Percentiles rank a stretch among this genome's conserved stretches.
phyloP scores from a whole-genome alignment of 2,329 filamentous ascomycete species.

The Xylariaceae sp. region DNA sequence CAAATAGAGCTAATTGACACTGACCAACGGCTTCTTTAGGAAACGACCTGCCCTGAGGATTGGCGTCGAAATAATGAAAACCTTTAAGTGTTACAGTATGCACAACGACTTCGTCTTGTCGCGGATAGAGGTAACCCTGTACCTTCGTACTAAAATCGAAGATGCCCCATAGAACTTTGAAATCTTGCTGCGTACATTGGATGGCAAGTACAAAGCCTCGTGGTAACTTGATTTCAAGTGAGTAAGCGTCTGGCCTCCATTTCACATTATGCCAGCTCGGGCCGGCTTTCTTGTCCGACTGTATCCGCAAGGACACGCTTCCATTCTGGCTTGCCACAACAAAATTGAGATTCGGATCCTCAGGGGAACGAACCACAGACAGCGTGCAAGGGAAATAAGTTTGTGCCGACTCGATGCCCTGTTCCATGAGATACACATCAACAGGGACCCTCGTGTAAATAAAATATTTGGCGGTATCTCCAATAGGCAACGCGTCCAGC shows the following conservation, averaged over 20 bases:
- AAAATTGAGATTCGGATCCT: slow-evolving; percentile 73
- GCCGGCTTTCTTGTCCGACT: slow-evolving; percentile 69
- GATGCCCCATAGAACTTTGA: slow-evolving; percentile 78
- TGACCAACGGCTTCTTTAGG: slow-evolving; percentile 74
- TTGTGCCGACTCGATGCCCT: slow-evolving; percentile 70
- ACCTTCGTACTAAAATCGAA: slow-evolving; percentile 84
- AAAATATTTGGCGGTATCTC: slow-evolving; percentile 76
- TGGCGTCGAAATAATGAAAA: slow-evolving; percentile 82
- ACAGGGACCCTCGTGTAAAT: slow-evolving; percentile 80
- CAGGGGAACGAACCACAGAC: slow-evolving; percentile 73
- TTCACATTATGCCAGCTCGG: slow-evolving; percentile 82
- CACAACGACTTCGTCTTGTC: slow-evolving; percentile 71
- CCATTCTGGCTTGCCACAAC: slow-evolving; percentile 81
- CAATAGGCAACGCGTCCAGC: slow-evolving; percentile 74
- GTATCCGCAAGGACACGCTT: slow-evolving; percentile 75
- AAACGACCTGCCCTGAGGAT: slow-evolving; percentile 72
- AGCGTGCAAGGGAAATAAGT: slow-evolving; percentile 76
- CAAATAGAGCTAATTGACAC: slow-evolving; percentile 78
- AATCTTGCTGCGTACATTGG: slow-evolving; percentile 77
- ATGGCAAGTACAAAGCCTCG: slow-evolving; percentile 77
- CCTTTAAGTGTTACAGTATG: slow-evolving; percentile 73
- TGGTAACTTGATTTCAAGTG: slow-evolving; percentile 72
- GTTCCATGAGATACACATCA: slow-evolving; percentile 75
- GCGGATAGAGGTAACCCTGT: slow-evolving; percentile 71
- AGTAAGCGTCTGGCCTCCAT: slow-evolving; percentile 73